phyloP scores from a whole-genome alignment of 2,329 filamentous ascomycete species.

The Aureobasidium sp. region DNA sequence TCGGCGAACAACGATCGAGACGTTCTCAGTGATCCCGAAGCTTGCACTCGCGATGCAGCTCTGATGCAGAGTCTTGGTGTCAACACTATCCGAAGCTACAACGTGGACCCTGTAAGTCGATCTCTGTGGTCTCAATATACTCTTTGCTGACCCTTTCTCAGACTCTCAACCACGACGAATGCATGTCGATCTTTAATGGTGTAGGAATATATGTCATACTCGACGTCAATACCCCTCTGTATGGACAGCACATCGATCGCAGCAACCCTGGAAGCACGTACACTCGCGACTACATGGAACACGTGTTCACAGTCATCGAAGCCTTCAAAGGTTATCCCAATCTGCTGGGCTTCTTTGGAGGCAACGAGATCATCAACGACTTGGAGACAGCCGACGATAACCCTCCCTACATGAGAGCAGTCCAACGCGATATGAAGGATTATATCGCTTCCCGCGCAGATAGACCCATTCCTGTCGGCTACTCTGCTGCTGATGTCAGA shows the following conservation, averaged over 20 bases:
- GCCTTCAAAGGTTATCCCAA: conserved; percentile 60
- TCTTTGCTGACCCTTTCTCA: background rate
- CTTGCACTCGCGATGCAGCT: conserved; percentile 54
- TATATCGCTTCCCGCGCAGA: conserved; percentile 52
- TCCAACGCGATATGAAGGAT: conserved; percentile 58
- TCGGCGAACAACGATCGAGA: conserved; percentile 40
- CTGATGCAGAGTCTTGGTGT: conserved; percentile 55
- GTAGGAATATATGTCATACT: conserved; percentile 59
- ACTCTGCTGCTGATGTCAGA: conserved; percentile 69
- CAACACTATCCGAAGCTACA: conserved; percentile 59
- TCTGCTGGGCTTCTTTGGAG: conserved; percentile 53
- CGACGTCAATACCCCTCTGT: conserved; percentile 55
- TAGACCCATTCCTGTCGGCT: conserved; percentile 56
- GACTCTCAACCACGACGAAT: conserved; percentile 49
- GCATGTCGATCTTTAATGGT: conserved; percentile 53
- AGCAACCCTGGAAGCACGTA: conserved; percentile 47
- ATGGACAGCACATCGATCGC: conserved; percentile 48
- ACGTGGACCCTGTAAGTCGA: conserved; percentile 42
- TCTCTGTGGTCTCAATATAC: background rate
- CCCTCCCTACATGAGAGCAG: conserved; percentile 52
- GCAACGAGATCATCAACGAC: conserved; percentile 59
- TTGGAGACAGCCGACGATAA: conserved; percentile 30
- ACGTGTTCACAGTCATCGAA: conserved; percentile 55
- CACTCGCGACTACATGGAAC: conserved; percentile 45
- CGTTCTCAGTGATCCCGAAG: conserved; percentile 47